Base-by-base conservation (phyloP, 1,139 yeast genomes). In the Yamadazyma sp. region DNA sequence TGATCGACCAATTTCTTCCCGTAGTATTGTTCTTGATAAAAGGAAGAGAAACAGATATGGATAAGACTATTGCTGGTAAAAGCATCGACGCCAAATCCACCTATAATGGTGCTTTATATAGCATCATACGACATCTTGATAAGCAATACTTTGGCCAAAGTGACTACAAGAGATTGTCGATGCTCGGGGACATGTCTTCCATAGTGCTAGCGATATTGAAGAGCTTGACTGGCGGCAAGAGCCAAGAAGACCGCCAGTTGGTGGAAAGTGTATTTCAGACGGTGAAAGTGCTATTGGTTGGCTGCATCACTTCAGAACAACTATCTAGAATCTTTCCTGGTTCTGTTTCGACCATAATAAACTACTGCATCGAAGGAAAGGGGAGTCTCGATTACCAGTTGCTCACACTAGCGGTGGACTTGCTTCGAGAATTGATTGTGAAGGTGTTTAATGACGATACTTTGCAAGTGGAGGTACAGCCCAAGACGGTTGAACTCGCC, bases 241-340 rank as follows among this genome's bases (percentile, higher is more conserved):
- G 55, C 4, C 54, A 47, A 16, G 67, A 62, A 31, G 55, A 58
- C 33, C 31, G 10, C 5, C 44, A 41, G 2, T 32, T 53, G 11
- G 47, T 48, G 0, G 31, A 38, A 3, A 20, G 32, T 1, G 42
- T 53, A 2, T 35, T 63, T 4, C 28, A 38, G 1, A 40, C 56
- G 0, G 41, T 64, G 17, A 40, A 47, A 14, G 31, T 27, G 11
- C 24, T 43, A 9, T 41, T 58, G 10, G 50, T 51, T 17, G 42
- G 41, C 7, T 42, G 49, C 17, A 54, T 69, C 5, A 41, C 62
- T 2, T 27, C 66, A 1, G 63, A 61, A 16, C 67, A 66, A 34
- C 39, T 65, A n/a, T 56, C 73, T 2, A 61, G 61, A 33, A 62
- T 71, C 3, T 53, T 71, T 16, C 77, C 77, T 1, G 77, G 77